A percentile compares a stretch with the other conserved stretches of the same genome.
These are phyloP conservation scores for Fraxinus latifolia DNA, from an alignment of 305 asterid species.

Conservation along the genomic window DNA sequence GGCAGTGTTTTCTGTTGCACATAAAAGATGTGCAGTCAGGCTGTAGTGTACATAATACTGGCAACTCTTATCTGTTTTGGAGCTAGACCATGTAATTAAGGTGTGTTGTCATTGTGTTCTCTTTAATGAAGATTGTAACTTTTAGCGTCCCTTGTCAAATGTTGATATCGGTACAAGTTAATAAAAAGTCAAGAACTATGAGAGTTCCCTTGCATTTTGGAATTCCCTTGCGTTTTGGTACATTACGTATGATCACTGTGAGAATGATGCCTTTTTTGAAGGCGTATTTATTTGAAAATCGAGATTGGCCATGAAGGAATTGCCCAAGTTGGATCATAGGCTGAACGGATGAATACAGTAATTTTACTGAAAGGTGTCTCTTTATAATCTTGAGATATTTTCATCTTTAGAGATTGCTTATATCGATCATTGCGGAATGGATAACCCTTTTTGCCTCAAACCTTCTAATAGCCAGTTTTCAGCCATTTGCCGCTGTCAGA, in stretches of 20 bases:
- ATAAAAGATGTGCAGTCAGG: constrained; percentile 22
- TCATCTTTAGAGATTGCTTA: neutral
- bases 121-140: constrained; percentile 23
- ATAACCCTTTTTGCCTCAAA: neutral
- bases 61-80: constrained; percentile 24
- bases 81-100: constrained; percentile 27
- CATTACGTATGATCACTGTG: neutral
- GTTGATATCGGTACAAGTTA: constrained; percentile 36
- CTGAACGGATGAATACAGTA: neutral
- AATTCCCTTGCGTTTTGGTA: neutral
- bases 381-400: neutral
- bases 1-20: constrained; percentile 26
- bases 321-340: neutral
- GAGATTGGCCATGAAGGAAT: neutral
- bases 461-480: neutral
- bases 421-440: neutral
- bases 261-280: neutral
- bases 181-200: constrained; percentile 8
- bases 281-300: neutral
- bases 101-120: constrained; percentile 13
- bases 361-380: neutral
- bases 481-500: neutral
- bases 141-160: constrained; percentile 25
- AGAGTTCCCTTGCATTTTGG: neutral
- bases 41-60: constrained; percentile 35